Evolutionary conservation across 1,284 basidiomycete species (phyloP).

Genomic region (Irpex rosettiformis): DNA sequence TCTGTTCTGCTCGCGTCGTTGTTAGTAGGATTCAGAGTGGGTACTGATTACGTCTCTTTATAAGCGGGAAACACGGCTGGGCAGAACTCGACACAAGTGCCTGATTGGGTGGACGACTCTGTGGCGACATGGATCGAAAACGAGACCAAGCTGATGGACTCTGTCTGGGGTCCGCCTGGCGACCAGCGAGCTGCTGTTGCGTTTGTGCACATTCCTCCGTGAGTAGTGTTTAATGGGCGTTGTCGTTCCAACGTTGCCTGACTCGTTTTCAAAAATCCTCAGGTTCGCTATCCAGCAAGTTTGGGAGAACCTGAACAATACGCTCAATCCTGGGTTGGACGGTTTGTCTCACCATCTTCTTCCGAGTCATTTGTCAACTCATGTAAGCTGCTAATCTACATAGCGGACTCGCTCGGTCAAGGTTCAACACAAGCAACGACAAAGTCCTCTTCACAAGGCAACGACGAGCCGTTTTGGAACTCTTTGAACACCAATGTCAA

Average conservation of each 20-base stretch:
- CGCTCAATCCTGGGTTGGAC: no score
- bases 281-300: constrained; percentile 53
- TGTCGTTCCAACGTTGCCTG: constrained; percentile 38
- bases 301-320: constrained; percentile 45
- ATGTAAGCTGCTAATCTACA: no score
- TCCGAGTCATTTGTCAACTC: no score
- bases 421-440: no score
- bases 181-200: constrained; percentile 47
- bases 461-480: constrained; percentile 60
- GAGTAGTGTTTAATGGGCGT: background rate
- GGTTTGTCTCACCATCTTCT: no score
- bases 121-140: constrained; percentile 56
- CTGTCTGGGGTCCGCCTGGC: constrained; percentile 52
- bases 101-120: no score
- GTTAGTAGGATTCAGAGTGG: no score
- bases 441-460: constrained; percentile 33
- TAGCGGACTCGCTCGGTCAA: constrained; percentile 54
- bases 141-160: constrained; percentile 51
- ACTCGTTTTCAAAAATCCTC: no score
- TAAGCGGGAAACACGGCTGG: constrained; percentile 50
- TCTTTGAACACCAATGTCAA: constrained; percentile 54
- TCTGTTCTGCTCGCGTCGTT: no score
- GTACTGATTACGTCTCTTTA: no score
- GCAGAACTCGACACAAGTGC: constrained; percentile 39
- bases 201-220: constrained; percentile 66